Conservation (phyloP, 2,329 filamentous ascomycete genomes). For the Alternaria angustiovoidea region DNA sequence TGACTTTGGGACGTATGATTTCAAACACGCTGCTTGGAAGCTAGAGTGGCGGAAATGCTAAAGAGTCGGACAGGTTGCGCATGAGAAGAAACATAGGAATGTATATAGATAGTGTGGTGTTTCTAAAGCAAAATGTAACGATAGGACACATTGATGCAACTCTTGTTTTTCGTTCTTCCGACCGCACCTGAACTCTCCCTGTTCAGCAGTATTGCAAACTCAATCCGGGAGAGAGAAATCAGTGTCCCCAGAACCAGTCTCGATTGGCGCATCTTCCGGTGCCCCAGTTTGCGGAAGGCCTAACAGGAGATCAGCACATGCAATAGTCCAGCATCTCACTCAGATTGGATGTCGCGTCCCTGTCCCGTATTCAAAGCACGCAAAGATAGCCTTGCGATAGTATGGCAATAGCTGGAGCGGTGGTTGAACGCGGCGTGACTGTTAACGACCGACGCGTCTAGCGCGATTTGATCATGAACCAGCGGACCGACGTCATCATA, state of each 20-base stretch:
- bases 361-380: background rate
- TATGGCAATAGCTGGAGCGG: background rate
- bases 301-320: background rate
- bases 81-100: background rate
- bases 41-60: conserved; percentile 42
- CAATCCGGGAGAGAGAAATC: background rate
- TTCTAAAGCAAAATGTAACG: background rate
- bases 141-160: background rate
- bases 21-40: conserved; percentile 40
- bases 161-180: background rate
- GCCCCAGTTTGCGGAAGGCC: background rate
- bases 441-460: background rate
- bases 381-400: background rate
- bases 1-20: conserved; percentile 35
- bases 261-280: background rate
- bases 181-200: background rate
- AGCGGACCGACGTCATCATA: background rate
- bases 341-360: too few species aligned
- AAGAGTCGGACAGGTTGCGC: background rate
- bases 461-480: background rate
- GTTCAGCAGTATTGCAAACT: background rate
- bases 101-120: background rate
- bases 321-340: too few species aligned
- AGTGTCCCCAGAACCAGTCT: background rate
- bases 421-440: background rate